Evolutionary conservation across 805 yeast genomes (phyloP).

Genomic region (Candida cerambycidarum): DNA sequence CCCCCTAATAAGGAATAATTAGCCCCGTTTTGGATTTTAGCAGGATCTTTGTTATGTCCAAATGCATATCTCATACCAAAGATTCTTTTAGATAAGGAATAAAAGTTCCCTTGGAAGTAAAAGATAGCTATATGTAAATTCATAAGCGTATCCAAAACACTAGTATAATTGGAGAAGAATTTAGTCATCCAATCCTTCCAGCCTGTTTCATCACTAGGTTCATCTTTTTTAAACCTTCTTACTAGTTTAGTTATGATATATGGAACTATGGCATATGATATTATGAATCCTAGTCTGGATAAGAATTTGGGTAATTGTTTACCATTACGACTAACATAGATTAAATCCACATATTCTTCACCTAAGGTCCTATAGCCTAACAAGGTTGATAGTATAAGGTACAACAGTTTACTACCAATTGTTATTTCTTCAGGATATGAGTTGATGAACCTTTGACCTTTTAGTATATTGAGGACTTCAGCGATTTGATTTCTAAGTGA

Average conservation of each 20-base stretch:
- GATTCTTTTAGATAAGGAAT: conserved; percentile 71
- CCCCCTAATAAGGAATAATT: conserved; percentile 78
- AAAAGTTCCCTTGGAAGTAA: conserved; percentile 80
- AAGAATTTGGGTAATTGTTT: conserved; percentile 43
- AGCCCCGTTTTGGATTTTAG: conserved; percentile 43
- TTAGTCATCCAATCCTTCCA: conserved; percentile 16
- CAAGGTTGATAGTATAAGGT: conserved; percentile 73
- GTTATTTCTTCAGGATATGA: conserved; percentile 62
- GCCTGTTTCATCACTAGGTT: conserved; percentile 4
- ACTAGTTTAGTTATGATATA: conserved; percentile 41
- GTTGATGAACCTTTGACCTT: conserved; percentile 66
- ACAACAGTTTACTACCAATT: conserved; percentile 56
- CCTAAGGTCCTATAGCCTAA: conserved; percentile 82
- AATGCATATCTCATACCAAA: conserved; percentile 79
- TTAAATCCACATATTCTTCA: conserved; percentile 87
- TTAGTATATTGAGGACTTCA: conserved; percentile 53
- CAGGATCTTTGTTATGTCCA: conserved; percentile 56
- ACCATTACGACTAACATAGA: conserved; percentile 60
- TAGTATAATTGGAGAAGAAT: conserved; percentile 40
- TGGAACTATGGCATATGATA: conserved; percentile 65
- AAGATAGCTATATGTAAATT: conserved; percentile 78
- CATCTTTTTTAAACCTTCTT: conserved; percentile 19
- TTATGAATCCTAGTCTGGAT: conserved; percentile 57
- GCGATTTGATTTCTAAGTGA: conserved; percentile 54
- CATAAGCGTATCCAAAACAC: conserved; percentile 51